Evolutionary conservation across 1,284 basidiomycete species (phyloP).

Genomic region (Apiotrichum siamense): DNA sequence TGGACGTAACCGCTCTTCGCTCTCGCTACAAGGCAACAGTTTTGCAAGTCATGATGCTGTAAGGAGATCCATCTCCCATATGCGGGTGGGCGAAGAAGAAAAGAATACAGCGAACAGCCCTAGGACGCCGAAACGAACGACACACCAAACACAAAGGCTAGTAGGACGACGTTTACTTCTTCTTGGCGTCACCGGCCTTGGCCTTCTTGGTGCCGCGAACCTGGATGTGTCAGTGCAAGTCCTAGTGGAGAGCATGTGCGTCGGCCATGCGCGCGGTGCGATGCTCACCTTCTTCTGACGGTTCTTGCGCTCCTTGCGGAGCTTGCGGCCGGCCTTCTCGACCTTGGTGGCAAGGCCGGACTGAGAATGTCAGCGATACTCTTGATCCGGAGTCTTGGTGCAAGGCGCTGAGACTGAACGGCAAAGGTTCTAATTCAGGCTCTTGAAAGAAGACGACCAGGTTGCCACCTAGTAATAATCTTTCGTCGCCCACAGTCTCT

Average conservation of each 20-base stretch:
- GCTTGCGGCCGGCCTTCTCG: constrained; percentile 85
- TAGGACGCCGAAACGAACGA: neutral
- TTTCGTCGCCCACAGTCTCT: neutral
- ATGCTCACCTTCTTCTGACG: constrained; percentile 88
- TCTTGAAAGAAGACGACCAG: too few relatives aligned
- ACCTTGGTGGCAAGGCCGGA: constrained; percentile 72
- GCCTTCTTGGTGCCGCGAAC: constrained; percentile 17
- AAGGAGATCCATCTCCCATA: constrained; percentile 3
- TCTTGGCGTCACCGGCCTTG: constrained; percentile 11
- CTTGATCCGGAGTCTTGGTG: too few relatives aligned
- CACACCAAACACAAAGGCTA: neutral
- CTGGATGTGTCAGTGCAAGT: neutral
- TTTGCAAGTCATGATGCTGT: neutral
- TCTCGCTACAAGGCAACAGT: too few relatives aligned
- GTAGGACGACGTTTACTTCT: constrained; percentile 12
- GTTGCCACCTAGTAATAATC: neutral
- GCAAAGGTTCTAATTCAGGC: too few relatives aligned
- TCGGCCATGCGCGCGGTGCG: too few relatives aligned
- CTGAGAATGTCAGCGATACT: constrained; percentile 3
- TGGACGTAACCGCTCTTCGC: neutral
- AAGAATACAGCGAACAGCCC: constrained; percentile 2
- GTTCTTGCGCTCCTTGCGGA: constrained; percentile 99
- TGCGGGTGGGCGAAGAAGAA: constrained; percentile 2
- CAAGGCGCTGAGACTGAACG: too few relatives aligned
- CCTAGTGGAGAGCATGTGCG: too few relatives aligned